Base-by-base conservation (phyloP, 306 rosid species). In the Ammopiptanthus mongolicus region DNA sequence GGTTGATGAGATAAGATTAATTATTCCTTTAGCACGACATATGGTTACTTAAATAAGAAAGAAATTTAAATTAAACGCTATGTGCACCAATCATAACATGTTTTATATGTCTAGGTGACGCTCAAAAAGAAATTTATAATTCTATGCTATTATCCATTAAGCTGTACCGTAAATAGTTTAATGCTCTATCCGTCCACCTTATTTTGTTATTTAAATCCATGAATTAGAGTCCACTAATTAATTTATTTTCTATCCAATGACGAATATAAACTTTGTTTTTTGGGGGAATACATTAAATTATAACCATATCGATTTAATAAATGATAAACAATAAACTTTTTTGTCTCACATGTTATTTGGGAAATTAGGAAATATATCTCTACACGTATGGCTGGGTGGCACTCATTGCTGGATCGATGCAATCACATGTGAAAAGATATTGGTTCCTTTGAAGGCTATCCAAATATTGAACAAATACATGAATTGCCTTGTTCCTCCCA, bases 151-250 rank as follows among this genome's bases (percentile, higher is more conserved):
- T 22, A 12, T 63, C 79, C 39, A 19, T 52, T 42, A 52, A 53
- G 73, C 56, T 75, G 80, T 65, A 65, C 65, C 57, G 1, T 3
- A 15, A 75, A 52, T 75, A 65, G 58, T 76, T 65, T 76, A 28
- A 17, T 76, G 67, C 28, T 25, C 19, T 39, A 65, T 76, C 25
- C 19, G 9, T 28, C 19, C 74, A 17, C 34, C 58, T 23, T 37
- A 21, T 65, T 52, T 28, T 25, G 55, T 34, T 75, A n/a, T 50
- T 63, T 75, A 47, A 14, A 60, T 6, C 2, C 69, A n/a, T 73
- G 67, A 39, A 71, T 37, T 71, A 69, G 47, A 66, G 25, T 10
- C 17, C 17, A 5, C 5, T 41, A 72, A 42, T 57, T 72, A 5
- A 42, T 46, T 65, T 42, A 41, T 5, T n/a, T 4, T 22, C 14